Evolutionary conservation across 2,329 filamentous ascomycete species (phyloP).

Genomic region (Trichothecium roseum): DNA sequence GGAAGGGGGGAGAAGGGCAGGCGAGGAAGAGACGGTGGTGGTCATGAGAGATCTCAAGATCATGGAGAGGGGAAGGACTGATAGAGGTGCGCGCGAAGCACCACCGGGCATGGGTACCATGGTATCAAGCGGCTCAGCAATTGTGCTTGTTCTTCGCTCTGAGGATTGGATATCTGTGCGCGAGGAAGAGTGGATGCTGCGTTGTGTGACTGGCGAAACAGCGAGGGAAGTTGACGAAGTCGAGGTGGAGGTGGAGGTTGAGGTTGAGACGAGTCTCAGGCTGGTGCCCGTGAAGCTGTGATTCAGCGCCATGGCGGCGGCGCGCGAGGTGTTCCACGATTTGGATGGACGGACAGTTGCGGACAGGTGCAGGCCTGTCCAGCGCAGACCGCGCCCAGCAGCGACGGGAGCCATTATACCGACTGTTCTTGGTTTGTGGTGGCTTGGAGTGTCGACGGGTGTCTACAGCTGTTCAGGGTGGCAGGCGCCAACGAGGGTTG

Average conservation of each 20-base stretch:
- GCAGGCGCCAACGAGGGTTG: no score
- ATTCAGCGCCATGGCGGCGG: conserved; percentile 8
- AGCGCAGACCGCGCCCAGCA: no score
- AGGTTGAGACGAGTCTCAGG: background rate
- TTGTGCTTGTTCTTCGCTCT: conserved; percentile 22
- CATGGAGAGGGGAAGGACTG: conserved; percentile 54
- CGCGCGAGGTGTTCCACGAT: background rate
- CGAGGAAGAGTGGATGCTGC: conserved; percentile 4
- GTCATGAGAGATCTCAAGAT: conserved; percentile 61
- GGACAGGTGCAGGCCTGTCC: no score
- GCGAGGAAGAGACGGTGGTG: conserved; percentile 60
- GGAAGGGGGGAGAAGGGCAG: conserved; percentile 57
- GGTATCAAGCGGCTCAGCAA: conserved; percentile 20
- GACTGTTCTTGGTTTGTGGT: no score
- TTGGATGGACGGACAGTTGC: no score
- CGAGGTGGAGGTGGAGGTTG: conserved; percentile 1
- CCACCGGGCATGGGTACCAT: conserved; percentile 10
- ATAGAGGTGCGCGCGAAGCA: conserved; percentile 36
- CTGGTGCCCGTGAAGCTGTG: background rate
- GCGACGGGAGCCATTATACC: no score
- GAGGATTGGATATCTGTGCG: conserved; percentile 25
- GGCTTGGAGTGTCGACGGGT: no score
- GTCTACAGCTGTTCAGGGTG: no score
- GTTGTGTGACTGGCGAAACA: no score
- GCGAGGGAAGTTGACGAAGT: background rate